phyloP scores from a whole-genome alignment of 1,284 basidiomycete genomes.

The Mrakiaceae sp. region DNA sequence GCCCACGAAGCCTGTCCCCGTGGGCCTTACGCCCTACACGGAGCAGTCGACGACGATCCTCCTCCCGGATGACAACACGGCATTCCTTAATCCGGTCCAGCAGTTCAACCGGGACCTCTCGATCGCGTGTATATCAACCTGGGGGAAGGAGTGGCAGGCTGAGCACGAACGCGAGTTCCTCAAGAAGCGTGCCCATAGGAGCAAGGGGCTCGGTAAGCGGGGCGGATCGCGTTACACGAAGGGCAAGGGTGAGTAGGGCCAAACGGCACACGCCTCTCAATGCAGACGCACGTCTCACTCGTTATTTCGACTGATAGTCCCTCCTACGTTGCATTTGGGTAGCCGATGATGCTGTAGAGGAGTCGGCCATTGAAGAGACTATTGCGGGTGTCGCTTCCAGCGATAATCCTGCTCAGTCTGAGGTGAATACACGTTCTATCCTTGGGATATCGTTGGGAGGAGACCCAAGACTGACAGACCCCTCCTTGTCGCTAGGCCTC shows the following conservation, averaged over 20 bases:
- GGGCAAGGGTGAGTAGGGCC: slow-evolving; percentile 19
- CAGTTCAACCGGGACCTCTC: slow-evolving; percentile 96
- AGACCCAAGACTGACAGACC: too few species aligned
- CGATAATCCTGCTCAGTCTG: too few species aligned
- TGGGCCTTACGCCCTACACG: slow-evolving; percentile 65
- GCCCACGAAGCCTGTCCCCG: slow-evolving; percentile 42
- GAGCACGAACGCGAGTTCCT: slow-evolving; percentile 54
- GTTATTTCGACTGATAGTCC: too few species aligned
- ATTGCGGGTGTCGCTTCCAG: neutral
- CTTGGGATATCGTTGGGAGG: too few species aligned
- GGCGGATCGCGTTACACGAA: slow-evolving; percentile 7
- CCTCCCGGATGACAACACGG: slow-evolving; percentile 59
- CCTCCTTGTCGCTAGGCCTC: too few species aligned
- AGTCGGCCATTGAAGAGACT: neutral
- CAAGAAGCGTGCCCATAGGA: slow-evolving; percentile 35
- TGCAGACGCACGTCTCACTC: too few species aligned
- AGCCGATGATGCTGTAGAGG: too few species aligned
- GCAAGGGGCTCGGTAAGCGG: neutral
- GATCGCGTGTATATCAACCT: slow-evolving; percentile 75
- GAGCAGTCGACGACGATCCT: slow-evolving; percentile 78
- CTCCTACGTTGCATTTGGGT: too few species aligned
- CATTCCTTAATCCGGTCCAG: slow-evolving; percentile 95
- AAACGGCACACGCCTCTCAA: too few species aligned
- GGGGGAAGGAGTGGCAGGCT: slow-evolving; percentile 63
- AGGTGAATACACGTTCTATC: too few species aligned